A percentile compares a stretch with the other conserved stretches of the same genome.
These are phyloP conservation scores for Apiospora marii DNA, from an alignment of 2,329 filamentous ascomycete species.

Conservation along the genomic window DNA sequence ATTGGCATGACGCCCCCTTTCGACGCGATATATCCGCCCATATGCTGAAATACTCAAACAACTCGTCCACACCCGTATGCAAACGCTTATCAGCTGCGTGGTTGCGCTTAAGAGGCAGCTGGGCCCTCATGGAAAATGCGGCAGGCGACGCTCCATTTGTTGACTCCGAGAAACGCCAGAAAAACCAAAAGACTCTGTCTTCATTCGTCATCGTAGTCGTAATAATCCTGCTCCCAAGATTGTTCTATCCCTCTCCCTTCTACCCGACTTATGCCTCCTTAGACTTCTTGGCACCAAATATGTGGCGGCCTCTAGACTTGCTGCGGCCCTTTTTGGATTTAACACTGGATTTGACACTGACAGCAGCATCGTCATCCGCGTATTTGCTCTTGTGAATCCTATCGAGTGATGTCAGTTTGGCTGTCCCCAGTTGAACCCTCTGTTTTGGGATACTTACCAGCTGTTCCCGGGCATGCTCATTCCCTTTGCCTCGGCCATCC, in stretches of 20 bases:
- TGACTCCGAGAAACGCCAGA: constrained; percentile 13
- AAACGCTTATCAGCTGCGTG: background rate
- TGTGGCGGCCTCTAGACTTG: constrained; percentile 77
- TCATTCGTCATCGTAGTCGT: constrained; percentile 21
- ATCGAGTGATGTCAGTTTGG: constrained; percentile 28
- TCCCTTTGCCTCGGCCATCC: constrained; percentile 88
- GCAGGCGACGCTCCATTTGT: constrained; percentile 15
- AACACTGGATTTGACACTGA: constrained; percentile 51
- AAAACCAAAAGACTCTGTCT: constrained; percentile 15
- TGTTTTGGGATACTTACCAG: constrained; percentile 70
- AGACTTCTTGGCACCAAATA: constrained; percentile 68
- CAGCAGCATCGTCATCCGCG: constrained; percentile 70
- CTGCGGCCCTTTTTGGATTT: constrained; percentile 72
- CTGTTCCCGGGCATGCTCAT: constrained; percentile 99
- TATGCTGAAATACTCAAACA: constrained; percentile 18
- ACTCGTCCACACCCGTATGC: background rate
- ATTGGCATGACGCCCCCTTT: constrained; percentile 9
- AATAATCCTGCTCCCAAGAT: constrained; percentile 16
- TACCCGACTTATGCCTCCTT: constrained; percentile 30
- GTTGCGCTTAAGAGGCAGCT: background rate
- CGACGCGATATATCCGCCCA: constrained; percentile 18
- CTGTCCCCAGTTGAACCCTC: constrained; percentile 11
- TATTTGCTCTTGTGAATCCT: constrained; percentile 99
- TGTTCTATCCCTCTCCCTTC: background rate
- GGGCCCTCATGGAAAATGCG: background rate